Evolutionary conservation across 208 protist genomes (phyloP).

Genomic region (Acanthamoeba comandoni): DNA sequence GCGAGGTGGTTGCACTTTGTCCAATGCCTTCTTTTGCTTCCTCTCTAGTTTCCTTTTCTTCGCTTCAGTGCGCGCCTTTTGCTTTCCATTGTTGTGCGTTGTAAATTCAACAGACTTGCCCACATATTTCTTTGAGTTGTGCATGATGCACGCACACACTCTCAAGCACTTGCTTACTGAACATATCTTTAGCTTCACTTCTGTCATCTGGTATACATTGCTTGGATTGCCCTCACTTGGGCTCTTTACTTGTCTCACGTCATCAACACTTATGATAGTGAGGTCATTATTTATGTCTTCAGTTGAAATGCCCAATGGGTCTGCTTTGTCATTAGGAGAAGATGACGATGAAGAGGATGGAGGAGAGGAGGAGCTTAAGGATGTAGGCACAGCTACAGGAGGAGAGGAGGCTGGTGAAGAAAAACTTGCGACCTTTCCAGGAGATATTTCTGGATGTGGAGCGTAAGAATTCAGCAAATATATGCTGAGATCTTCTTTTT

Average conservation of each 20-base stretch:
- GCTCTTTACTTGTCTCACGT: constrained; percentile 3
- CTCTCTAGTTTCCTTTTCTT: constrained; percentile 38
- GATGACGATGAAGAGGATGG: neutral
- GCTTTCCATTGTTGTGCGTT: constrained; percentile 58
- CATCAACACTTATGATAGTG: neutral
- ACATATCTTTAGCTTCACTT: constrained; percentile 45
- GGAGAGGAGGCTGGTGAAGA: neutral
- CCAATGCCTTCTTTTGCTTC: too few species aligned
- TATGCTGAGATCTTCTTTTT: constrained; percentile 1
- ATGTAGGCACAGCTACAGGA: neutral
- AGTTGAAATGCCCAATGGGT: constrained; percentile 1
- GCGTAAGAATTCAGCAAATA: constrained; percentile 13
- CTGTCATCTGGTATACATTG: neutral
- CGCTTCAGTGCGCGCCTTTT: constrained; percentile 41
- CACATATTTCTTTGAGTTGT: neutral
- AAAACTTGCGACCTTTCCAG: too few species aligned
- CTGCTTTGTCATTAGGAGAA: neutral
- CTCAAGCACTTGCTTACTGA: constrained; percentile 4
- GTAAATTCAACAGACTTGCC: constrained; percentile 28
- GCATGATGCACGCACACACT: neutral
- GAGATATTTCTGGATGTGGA: too few species aligned
- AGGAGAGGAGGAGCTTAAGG: neutral
- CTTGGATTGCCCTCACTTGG: neutral
- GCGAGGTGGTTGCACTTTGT: too few species aligned
- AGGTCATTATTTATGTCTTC: constrained; percentile 16